Base-by-base conservation (phyloP, 179 eudicot species). In the Corrigiola litoralis region DNA sequence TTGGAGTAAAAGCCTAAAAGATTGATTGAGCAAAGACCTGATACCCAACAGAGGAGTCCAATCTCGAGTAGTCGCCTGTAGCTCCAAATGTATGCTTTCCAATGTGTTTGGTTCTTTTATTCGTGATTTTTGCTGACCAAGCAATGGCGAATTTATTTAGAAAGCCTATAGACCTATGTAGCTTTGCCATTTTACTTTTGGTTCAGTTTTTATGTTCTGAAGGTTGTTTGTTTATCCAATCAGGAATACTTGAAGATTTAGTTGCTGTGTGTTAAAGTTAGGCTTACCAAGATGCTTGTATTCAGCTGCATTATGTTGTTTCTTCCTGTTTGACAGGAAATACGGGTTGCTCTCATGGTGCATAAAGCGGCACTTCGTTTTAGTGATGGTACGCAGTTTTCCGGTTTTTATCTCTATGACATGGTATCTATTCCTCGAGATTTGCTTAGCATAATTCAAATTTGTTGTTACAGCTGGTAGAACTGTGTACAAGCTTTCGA, bases 291-390 rank as follows among this genome's bases (percentile, higher is more conserved):
- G 40, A 12, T 59, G 47, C 37, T 17, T 44, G 49, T 44, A 11
- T 29, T 51, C 23, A 56, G 33, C 60, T 63, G 36, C 37, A 31
- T 27, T 47, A 14, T 47, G 24, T 50, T 52, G 28, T 37, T 55
- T 14, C 61, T 36, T 42, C 52, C 47, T 45, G 36, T 40, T 63
- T 73, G 31, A 67, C 88, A 88, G 95, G 95, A 88, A 65, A 65
- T 85, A 47, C 87, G 91, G 32, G 79, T 88, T 54, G 82, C 76
- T 50, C 69, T 88, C 63, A 42, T 68, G 54, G 80, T 87, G 58
- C 77, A 70, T 55, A 80, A 72, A 72, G 91, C 85, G 28, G 91
- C 91, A 32, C 27, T 83, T 50, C 83, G 77, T 68, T 88, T 88
- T 58, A 79, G 83, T 52, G 88, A 84, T 54, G 89, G 95, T 88